Evolutionary conservation across 352 stramenopile genomes (phyloP).

Genomic region (Globisporangium sylvaticum): DNA sequence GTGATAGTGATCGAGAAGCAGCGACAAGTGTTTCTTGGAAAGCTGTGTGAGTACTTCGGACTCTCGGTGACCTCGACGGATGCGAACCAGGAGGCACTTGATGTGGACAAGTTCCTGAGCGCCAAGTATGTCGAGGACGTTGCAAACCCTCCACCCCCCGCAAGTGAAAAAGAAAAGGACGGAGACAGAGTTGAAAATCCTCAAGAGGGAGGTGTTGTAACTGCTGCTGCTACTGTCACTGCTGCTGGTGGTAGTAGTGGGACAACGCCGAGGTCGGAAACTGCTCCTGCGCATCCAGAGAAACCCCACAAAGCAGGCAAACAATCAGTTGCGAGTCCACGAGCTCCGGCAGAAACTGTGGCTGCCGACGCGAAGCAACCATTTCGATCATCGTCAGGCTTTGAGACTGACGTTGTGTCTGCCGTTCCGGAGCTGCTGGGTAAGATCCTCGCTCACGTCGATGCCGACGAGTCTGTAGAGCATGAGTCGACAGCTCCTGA

Average conservation of each 20-base stretch:
- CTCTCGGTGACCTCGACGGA: constrained; percentile 2
- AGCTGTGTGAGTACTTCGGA: constrained; percentile 52
- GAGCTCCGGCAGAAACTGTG: neutral
- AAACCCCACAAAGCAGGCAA: constrained; percentile 2
- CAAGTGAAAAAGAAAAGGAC: neutral
- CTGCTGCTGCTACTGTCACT: neutral
- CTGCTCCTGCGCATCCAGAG: constrained; percentile 2
- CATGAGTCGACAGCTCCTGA: no score
- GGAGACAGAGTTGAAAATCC: constrained; percentile 6
- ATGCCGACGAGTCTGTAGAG: neutral
- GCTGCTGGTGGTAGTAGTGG: neutral
- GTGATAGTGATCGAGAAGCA: constrained; percentile 46
- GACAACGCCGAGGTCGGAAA: constrained; percentile 1
- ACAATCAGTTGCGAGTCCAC: neutral
- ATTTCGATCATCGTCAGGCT: constrained; percentile 6
- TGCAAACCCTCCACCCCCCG: constrained; percentile 12
- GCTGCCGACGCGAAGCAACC: neutral
- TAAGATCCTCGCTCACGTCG: neutral
- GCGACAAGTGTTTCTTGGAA: constrained; percentile 31
- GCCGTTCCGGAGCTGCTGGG: neutral
- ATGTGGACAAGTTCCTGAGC: constrained; percentile 55
- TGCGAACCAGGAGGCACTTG: constrained; percentile 18
- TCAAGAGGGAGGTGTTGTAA: neutral
- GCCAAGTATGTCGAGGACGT: constrained; percentile 40
- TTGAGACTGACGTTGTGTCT: neutral